Base-by-base conservation (phyloP, 2,329 filamentous ascomycete species). In the Diplodia corticola region DNA sequence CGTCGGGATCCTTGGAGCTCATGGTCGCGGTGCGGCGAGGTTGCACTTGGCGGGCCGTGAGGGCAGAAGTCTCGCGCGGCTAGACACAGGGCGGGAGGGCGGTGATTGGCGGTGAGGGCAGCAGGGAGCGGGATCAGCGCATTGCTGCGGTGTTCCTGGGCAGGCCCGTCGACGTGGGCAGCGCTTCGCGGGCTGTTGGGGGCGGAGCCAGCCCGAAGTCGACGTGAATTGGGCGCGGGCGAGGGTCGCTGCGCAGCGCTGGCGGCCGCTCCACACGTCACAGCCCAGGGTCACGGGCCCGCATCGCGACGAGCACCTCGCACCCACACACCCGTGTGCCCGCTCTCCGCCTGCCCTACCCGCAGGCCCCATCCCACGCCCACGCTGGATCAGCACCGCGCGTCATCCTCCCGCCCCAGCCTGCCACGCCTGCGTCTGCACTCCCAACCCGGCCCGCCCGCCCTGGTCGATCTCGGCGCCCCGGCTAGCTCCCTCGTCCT, bases 1-100 rank as follows among this genome's bases (percentile, higher is more conserved):
- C 67, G 69, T 78, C 75, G 51, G 74, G 75, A 54, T 73, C 65
- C 51, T 57, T 72, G 70, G 64, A 66, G 54, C 48, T 61, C 64
- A 66, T 60, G 30, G 15, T 66, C 46, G 64, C 46, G 49, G 63
- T 55, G 63, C 50, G 63, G 49, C 63, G 51, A 46, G 64, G 64
- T 53, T 48, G 50, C 55, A 60, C 55, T 35, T 55, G 46, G 64
- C 48, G 49, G 64, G 33, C 26, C 24, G 64, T 35, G 51, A 65
- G 63, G 51, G 35, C 54, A 66, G 64, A 57, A 61, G 46, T 64
- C 48, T 50, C 26, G 55, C 40, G 64, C 64, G 64, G 64, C 64
- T 61, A 61, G 54, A 51, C 53, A 35, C 54, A 51, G 46, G 20
- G 33, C 54, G 20, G 64, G 44, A 22, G 54, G 46, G 37, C 33